Percentiles rank a stretch among this genome's conserved stretches.
Evolutionary conservation across 306 rosid species (phyloP).

Genomic region (Astragalus glycyphyllos): DNA sequence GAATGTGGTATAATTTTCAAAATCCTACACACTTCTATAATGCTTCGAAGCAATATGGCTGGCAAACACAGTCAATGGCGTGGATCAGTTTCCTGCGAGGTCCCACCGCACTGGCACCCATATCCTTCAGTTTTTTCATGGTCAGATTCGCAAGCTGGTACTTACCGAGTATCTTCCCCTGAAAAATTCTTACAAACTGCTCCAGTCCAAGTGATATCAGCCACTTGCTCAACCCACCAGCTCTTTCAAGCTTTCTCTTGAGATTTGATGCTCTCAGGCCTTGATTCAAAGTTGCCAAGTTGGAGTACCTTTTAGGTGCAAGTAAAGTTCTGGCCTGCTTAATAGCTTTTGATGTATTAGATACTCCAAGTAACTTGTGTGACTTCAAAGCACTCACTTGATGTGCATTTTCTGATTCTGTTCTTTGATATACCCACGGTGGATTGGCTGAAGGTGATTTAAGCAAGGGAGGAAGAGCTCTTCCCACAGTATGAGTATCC

Average conservation of each 20-base stretch:
- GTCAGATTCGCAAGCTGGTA: slow-evolving; percentile 83
- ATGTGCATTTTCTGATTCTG: slow-evolving; percentile 45
- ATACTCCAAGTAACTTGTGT: slow-evolving; percentile 51
- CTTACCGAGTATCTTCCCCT: slow-evolving; percentile 63
- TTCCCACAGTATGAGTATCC: slow-evolving; percentile 41
- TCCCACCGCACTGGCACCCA: slow-evolving; percentile 96
- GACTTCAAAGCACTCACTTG: slow-evolving; percentile 48
- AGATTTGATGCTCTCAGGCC: slow-evolving; percentile 78
- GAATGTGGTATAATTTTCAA: neutral
- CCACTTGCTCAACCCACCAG: slow-evolving; percentile 93
- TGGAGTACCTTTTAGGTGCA: slow-evolving; percentile 47
- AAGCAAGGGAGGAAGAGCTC: slow-evolving; percentile 44
- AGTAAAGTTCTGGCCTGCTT: slow-evolving; percentile 54
- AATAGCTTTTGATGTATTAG: slow-evolving; percentile 47
- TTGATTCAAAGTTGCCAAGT: slow-evolving; percentile 50
- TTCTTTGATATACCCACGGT: slow-evolving; percentile 42
- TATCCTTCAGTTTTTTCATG: slow-evolving; percentile 92
- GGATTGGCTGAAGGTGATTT: slow-evolving; percentile 48
- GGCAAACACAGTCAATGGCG: slow-evolving; percentile 90
- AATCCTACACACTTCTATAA: slow-evolving; percentile 39
- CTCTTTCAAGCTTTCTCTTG: slow-evolving; percentile 79
- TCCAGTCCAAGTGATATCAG: slow-evolving; percentile 72
- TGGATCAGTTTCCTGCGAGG: slow-evolving; percentile 95
- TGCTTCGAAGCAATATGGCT: slow-evolving; percentile 71
- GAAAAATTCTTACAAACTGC: slow-evolving; percentile 82